Base-by-base conservation (phyloP, 768 basidiomycete species). In the Imleria badia region DNA sequence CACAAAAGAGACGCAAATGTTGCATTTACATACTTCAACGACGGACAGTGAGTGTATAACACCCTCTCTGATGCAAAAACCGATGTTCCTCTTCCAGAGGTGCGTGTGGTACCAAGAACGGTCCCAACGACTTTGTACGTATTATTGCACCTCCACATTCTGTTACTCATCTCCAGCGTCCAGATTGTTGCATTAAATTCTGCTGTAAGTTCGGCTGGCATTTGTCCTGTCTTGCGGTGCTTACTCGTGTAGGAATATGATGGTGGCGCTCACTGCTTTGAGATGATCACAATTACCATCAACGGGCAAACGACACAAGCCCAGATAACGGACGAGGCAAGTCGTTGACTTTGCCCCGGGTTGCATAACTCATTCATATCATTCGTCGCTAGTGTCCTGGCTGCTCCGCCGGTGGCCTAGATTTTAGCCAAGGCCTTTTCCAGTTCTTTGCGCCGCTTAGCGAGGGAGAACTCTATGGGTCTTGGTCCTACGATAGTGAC, bases 341-440 rank as follows among this genome's bases (percentile, higher is more conserved):
- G 72, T 60, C n/a, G 34, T n/a, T 19, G 19, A 43, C n/a, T 10
- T 51, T 38, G 38, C 5, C 20, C 5, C 22, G 23, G 13, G 14
- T 20, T 42, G 29, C 33, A 39, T 17, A 10, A 46, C 22, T 54
- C 36, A 48, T 22, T 48, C 30, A 38, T 50, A 19, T 26, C n/a
- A 30, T 39, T 10, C 43, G 14, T 19, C 11, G 8, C 4, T 30
- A 79, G 79, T 81, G 80, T 60, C 55, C 56, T 22, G 66, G 65
- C 6, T 81, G 81, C 66, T 49, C 63, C 0, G 45, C 35, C 3
- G 74, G 72, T 35, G 76, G 73, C 40, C 72, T 84, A 19, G 83
- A 84, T 62, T 59, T 82, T 19, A 77, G 76, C 8, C 58, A 65
- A 2, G 73, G 72, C 15, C 74, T 84, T n/a, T 82, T 82, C 60